These are phyloP conservation scores for Phaseolus lunatus DNA, from an alignment of 306 rosid species.

Conservation along the genomic window DNA sequence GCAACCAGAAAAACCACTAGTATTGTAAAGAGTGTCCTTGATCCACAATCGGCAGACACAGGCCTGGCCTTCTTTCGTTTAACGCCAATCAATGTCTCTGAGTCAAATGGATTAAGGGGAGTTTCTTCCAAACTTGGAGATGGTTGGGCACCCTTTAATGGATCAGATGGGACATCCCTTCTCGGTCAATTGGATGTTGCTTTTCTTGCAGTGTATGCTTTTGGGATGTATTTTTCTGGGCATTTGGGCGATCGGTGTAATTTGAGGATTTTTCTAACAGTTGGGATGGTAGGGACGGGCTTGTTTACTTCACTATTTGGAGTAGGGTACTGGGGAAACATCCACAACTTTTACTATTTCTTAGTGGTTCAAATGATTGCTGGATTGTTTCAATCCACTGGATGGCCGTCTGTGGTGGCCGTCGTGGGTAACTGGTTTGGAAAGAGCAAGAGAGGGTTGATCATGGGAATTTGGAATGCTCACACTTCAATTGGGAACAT, in stretches of 20 bases:
- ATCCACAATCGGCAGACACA: slow-evolving; percentile 66
- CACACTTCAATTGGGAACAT: slow-evolving; percentile 97
- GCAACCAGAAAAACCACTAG: slow-evolving; percentile 95
- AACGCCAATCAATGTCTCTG: slow-evolving; percentile 35
- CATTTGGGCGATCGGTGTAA: slow-evolving; percentile 85
- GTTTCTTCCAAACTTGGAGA: slow-evolving; percentile 54
- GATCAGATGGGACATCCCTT: slow-evolving; percentile 77
- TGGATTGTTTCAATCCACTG: slow-evolving; percentile 95
- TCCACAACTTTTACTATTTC: slow-evolving; percentile 78
- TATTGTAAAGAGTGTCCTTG: slow-evolving; percentile 91
- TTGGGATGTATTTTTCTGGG: slow-evolving; percentile 98
- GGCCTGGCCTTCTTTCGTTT: slow-evolving; percentile 52
- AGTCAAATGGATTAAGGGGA: slow-evolving; percentile 43
- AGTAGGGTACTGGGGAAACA: slow-evolving; percentile 80
- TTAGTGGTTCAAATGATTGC: slow-evolving; percentile 82
- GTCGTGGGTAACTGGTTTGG: slow-evolving; percentile 98
- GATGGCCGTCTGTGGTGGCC: slow-evolving; percentile 98
- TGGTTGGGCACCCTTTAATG: slow-evolving; percentile 96
- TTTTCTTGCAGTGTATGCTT: slow-evolving; percentile 83
- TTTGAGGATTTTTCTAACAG: slow-evolving; percentile 80
- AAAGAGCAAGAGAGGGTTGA: slow-evolving; percentile 92
- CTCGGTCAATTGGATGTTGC: slow-evolving; percentile 95
- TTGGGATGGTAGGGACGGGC: slow-evolving; percentile 96
- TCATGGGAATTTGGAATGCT: slow-evolving; percentile 99
- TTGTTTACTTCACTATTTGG: slow-evolving; percentile 86